A percentile compares a stretch with the other conserved stretches of the same genome.
Evolutionary conservation across 257 asterid species (phyloP).

Genomic region (Nicotiana tomentosiformis): DNA sequence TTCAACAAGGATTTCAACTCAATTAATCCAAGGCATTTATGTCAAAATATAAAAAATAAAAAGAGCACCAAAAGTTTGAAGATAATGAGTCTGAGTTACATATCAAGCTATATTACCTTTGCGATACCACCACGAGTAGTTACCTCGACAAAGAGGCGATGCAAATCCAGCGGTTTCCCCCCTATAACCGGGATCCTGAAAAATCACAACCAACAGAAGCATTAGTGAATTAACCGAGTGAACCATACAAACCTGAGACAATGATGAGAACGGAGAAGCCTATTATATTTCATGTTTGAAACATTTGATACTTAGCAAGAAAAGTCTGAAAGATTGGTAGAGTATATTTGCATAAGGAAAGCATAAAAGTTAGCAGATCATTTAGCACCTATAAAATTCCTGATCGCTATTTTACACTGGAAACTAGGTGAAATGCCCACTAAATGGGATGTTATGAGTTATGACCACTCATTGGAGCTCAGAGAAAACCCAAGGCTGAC

Average conservation of each 20-base stretch:
- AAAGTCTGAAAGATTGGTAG: not conserved
- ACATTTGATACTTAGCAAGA: not conserved
- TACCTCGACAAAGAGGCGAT: conserved; percentile 77
- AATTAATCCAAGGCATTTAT: not conserved
- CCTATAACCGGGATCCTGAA: conserved; percentile 79
- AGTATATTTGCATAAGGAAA: not conserved
- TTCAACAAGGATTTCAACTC: not conserved
- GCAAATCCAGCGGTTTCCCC: conserved; percentile 67
- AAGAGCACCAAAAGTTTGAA: not conserved
- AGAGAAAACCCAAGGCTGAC: not conserved
- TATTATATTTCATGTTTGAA: not conserved
- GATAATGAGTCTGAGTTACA: not conserved
- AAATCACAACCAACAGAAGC: not conserved
- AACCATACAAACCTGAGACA: not conserved
- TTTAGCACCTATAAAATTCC: not conserved
- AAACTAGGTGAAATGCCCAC: not conserved
- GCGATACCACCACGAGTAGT: conserved; percentile 83
- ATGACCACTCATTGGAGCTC: not conserved
- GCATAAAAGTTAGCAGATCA: not conserved
- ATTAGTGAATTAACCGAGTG: not conserved
- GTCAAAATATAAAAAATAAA: not conserved
- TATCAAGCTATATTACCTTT: conserved; percentile 35
- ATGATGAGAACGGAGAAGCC: not conserved
- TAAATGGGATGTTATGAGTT: not conserved
- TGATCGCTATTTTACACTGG: not conserved